Evolutionary conservation across 768 basidiomycete species (phyloP).

Genomic region (Suillus weaverae): DNA sequence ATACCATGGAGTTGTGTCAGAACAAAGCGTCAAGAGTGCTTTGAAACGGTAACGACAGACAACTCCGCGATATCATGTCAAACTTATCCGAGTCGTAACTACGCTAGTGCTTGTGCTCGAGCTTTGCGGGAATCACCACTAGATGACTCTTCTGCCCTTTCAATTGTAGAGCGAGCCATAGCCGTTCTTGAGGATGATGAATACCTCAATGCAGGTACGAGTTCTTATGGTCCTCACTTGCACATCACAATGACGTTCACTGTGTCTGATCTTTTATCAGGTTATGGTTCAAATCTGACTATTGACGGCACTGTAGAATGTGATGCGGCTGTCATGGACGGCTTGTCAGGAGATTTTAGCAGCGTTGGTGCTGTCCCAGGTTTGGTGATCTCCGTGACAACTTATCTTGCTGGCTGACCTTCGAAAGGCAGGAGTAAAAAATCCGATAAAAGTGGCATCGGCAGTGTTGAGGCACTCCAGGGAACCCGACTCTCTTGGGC

Average conservation of each 20-base stretch:
- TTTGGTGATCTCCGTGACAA: constrained; percentile 22
- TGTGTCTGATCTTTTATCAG: constrained; percentile 33
- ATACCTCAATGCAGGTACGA: constrained; percentile 66
- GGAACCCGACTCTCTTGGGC: constrained; percentile 51
- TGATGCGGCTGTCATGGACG: constrained; percentile 74
- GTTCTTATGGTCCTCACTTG: not conserved
- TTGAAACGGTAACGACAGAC: constrained; percentile 50
- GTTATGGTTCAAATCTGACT: constrained; percentile 79
- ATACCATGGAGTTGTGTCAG: constrained; percentile 47
- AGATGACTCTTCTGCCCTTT: constrained; percentile 33
- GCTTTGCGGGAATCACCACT: constrained; percentile 33
- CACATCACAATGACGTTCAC: not conserved
- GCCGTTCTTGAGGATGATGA: constrained; percentile 63
- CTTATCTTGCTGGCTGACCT: not conserved
- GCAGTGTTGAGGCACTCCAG: constrained; percentile 55
- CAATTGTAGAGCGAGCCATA: constrained; percentile 56
- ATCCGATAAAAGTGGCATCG: constrained; percentile 65
- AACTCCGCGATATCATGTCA: not conserved
- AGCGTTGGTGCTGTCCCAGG: constrained; percentile 75
- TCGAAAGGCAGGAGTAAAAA: constrained; percentile 53
- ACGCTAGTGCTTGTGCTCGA: constrained; percentile 51
- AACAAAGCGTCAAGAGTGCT: constrained; percentile 53
- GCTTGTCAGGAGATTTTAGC: constrained; percentile 54
- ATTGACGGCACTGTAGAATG: constrained; percentile 77
- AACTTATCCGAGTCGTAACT: not conserved